Evolutionary conservation across 768 basidiomycete species (phyloP), one percentile per base, ranked within the genome.

Genomic region (Agrocybe praecox): DNA sequence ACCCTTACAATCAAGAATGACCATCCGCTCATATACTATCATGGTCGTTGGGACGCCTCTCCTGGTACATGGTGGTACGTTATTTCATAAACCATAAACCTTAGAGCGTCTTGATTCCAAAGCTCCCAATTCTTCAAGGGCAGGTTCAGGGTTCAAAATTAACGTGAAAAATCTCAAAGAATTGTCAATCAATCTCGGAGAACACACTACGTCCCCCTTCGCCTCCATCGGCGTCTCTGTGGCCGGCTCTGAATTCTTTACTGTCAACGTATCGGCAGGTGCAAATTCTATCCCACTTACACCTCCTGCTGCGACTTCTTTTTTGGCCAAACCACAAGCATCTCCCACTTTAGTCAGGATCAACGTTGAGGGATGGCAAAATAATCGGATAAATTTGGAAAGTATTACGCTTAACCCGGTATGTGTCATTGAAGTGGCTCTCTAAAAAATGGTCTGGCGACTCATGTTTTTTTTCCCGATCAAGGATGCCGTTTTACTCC

Each of bases 301-400:
- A 22, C 2, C 61, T 5, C 12, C 49, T 1, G 23, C 51, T 32
- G 19, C 58, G 14, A 29, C 26, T 5, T 29, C 26, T 9, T 29
- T 9, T 24, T 53, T 4, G 36, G 5, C 36, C 4, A 14, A 40
- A 12, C 36, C 36, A 24, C 33, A 7, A 15, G 5, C 22, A 2
- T 43, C 26, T 8, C 59, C 67, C 5, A 69, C 67, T 14, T 69
- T 78, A 14, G 72, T 83, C 2, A 65, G 81, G 14, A 67, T 85
- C 52, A 81, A 84, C 52, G 79, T 77, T 6, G 76, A 83, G 57
- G 83, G 84, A 18, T 86, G 84, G 83, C 80, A 84, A 65, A 76
- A 84, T 60, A 84, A 85, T 61, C 76, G 81, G 9, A 76, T 84
- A 48, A 79, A 84, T 58, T 68, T 85, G 6, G 75, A 83, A 62